Evolutionary conservation across 2,329 filamentous ascomycete species (phyloP), one percentile per base, ranked within the genome.

Genomic region (Hymenoscyphus occultus): DNA sequence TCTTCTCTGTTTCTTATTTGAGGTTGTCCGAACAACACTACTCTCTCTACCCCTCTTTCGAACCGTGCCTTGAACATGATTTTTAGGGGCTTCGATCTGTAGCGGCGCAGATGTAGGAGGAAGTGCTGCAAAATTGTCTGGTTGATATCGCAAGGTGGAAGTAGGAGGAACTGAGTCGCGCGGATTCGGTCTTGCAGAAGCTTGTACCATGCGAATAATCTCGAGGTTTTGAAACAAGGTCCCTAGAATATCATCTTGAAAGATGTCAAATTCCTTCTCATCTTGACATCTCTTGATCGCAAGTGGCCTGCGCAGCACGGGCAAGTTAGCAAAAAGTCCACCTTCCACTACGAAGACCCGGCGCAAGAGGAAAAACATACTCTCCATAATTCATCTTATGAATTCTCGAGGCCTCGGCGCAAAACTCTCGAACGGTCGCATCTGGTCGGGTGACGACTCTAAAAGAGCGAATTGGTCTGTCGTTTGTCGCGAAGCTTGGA

Each of bases 141-240:
- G 69, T 39, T 73, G 66, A 45, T 68, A 75, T 62, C 73, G 69
- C n/a, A 76, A 67, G 14, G 69, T 71, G 12, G 74, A 76, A 12
- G 68, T 72, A n/a, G 74, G 73, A 40, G 73, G 73, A 32, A 76
- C 70, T 1, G 74, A 76, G 54, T 76, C 74, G 65, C 73, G 70
- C 10, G 71, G 56, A 12, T 60, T 67, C 14, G 71, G 66, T n/a
- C 64, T 62, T 3, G 68, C 35, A 3, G 69, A 65, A 48, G 73
- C 72, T 67, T 74, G 70, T 28, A 75, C 64, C 22, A 76, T 65
- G 60, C 73, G 71, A 60, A 76, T 71, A 0, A 68, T 72, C 60
- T 68, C 68, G 6, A 65, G 68, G 59, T 70, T 70, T 5, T 59
- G 19, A 48, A 75, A 75, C 14, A 75, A 56, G 57, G 62, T 70